Evolutionary conservation across 441 rosid genomes (phyloP).

Genomic region (Gossypium davidsonii): DNA sequence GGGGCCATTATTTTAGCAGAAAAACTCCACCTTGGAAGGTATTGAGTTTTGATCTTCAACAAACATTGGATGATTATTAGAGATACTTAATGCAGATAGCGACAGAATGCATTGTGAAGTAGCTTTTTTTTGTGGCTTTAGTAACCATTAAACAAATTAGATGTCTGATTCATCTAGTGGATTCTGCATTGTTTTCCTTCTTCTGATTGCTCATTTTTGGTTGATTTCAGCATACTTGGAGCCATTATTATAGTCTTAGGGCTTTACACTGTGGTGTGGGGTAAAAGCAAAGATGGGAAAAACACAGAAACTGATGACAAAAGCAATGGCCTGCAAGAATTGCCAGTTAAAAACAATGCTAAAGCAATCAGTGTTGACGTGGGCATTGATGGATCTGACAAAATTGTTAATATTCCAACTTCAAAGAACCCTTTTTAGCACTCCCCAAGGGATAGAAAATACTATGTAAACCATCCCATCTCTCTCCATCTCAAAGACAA

Average conservation of each 20-base stretch:
- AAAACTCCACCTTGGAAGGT: slow-evolving; percentile 79
- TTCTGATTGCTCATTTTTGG: neutral
- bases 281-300: slow-evolving; percentile 61
- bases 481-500: neutral
- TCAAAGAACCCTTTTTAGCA: neutral
- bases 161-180: neutral
- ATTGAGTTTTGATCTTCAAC: slow-evolving; percentile 9
- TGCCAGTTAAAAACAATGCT: slow-evolving; percentile 29
- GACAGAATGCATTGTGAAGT: neutral
- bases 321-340: slow-evolving; percentile 18
- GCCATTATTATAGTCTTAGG: slow-evolving; percentile 67
- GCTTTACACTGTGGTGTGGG: slow-evolving; percentile 86
- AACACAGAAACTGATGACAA: slow-evolving; percentile 22
- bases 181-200: neutral
- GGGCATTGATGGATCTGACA: neutral
- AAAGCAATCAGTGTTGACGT: slow-evolving; percentile 10
- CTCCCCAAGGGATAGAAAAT: neutral
- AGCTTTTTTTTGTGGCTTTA: neutral
- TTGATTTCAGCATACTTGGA: slow-evolving; percentile 59
- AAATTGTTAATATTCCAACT: slow-evolving; percentile 9
- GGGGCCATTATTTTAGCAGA: slow-evolving; percentile 64
- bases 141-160: neutral
- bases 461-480: neutral
- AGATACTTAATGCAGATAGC: neutral
- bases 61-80: too few species aligned